Evolutionary conservation across 1,284 basidiomycete species (phyloP), one percentile per base, ranked within the genome.

Genomic region (Trametes versicolor): DNA sequence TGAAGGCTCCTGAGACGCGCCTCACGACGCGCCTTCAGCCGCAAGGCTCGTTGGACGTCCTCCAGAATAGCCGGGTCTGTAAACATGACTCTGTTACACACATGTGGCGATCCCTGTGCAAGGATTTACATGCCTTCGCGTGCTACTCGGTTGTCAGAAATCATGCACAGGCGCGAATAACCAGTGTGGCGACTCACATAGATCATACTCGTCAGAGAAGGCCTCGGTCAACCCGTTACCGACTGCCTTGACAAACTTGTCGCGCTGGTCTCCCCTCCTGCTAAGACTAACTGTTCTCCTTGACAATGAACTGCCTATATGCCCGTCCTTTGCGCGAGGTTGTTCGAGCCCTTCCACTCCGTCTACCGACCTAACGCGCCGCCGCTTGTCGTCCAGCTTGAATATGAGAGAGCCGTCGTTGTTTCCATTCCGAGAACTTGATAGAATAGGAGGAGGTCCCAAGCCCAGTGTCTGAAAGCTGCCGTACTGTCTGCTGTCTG

Each of bases 171-270:
- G 25, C 8, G 15, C 8, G 27, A 10, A 27, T 12, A 21, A 2
- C 4, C n/a, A 5, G 29, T 2, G 34, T 10, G 48, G 27, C 5
- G 19, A 64, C 89, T 79, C 74, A 92, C 90, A 85, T 62, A 92
- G 78, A 72, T 92, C 88, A 73, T 90, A 92, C 75, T 92, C 91
- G 67, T 92, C 87, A 0, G 87, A 87, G 75, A 89, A 86, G 23
- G 80, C 76, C 29, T 73, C 76, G 0, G 72, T 65, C 19, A 70
- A 60, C 13, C 60, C 64, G 41, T 58, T 65, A 12, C 69, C 60
- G 4, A 62, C 47, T 6, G 66, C 73, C 37, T 65, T 65, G 29
- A 37, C 53, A 32, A 62, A 36, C 50, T 50, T 50, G 49, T 71
- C 69, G 60, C 68, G 54, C 45, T 69, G 49, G 29, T 65, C 61